These are phyloP conservation scores for Pythium oligandrum DNA, from an alignment of 352 stramenopile genomes.

Conservation along the genomic window DNA sequence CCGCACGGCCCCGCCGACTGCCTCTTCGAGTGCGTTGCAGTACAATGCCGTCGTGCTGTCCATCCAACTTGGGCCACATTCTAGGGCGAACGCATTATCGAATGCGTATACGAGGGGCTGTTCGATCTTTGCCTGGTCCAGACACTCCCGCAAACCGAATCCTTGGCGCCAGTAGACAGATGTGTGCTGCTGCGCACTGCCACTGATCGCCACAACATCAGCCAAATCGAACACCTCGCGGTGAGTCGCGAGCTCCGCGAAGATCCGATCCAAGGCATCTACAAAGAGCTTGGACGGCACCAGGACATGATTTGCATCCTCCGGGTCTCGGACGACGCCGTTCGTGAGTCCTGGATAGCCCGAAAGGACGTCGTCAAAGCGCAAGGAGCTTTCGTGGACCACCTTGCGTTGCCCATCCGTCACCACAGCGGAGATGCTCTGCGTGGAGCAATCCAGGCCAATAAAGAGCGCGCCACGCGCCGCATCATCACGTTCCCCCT, in stretches of 20 bases:
- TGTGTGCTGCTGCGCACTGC: slow-evolving; percentile 80
- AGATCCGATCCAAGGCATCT: slow-evolving; percentile 66
- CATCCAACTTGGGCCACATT: slow-evolving; percentile 81
- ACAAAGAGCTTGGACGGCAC: slow-evolving; percentile 78
- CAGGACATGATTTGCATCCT: slow-evolving; percentile 36
- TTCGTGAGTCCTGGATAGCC: slow-evolving; percentile 53
- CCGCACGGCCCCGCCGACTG: slow-evolving; percentile 44
- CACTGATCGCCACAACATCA: slow-evolving; percentile 56
- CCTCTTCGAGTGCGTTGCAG: slow-evolving; percentile 50
- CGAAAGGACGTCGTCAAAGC: slow-evolving; percentile 66
- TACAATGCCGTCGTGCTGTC: slow-evolving; percentile 68
- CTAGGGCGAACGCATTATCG: slow-evolving; percentile 32
- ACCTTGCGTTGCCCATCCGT: slow-evolving; percentile 31
- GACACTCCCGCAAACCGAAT: slow-evolving; percentile 32
- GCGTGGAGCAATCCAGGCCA: slow-evolving; percentile 80
- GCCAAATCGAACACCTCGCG: slow-evolving; percentile 25
- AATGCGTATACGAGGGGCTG: slow-evolving; percentile 17
- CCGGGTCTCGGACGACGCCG: slow-evolving; percentile 44
- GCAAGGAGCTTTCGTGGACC: slow-evolving; percentile 51
- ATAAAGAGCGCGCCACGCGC: slow-evolving; percentile 32
- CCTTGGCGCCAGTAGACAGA: slow-evolving; percentile 70
- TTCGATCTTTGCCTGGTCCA: slow-evolving; percentile 26
- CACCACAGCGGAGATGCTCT: slow-evolving; percentile 79
- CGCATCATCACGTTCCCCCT: background rate
- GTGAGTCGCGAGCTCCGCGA: slow-evolving; percentile 34